These are phyloP conservation scores for Flaveria floridana DNA, from an alignment of 140 eudicot species.

Conservation along the genomic window DNA sequence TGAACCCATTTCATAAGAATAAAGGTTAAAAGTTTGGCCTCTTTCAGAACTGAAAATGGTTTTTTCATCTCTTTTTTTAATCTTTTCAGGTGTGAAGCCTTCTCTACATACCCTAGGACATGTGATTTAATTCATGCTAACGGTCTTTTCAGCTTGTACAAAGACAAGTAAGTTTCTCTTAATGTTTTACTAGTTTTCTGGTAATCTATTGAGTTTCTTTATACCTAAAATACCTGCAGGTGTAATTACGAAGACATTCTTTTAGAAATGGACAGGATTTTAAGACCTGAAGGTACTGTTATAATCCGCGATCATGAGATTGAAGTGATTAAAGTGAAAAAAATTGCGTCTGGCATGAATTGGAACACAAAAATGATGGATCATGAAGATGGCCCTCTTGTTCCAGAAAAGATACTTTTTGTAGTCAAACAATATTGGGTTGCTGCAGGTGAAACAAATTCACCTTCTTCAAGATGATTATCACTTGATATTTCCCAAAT, in stretches of 20 bases:
- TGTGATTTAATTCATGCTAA: conserved; percentile 58
- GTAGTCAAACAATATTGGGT: conserved; percentile 73
- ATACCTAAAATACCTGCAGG: conserved; percentile 30
- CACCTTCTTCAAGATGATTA: conserved; percentile 33
- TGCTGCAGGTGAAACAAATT: conserved; percentile 44
- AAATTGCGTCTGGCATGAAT: conserved; percentile 59
- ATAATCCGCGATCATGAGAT: conserved; percentile 58
- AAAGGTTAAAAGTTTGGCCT: no score
- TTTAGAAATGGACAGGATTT: conserved; percentile 67
- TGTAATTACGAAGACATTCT: conserved; percentile 61
- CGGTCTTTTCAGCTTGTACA: conserved; percentile 58
- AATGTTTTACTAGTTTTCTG: background rate
- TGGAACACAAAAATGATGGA: conserved; percentile 68
- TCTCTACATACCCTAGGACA: conserved; percentile 66
- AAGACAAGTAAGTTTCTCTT: conserved; percentile 47
- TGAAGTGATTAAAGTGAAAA: conserved; percentile 50
- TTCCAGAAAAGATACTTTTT: conserved; percentile 49
- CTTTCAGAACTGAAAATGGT: no score
- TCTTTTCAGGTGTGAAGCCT: conserved; percentile 62
- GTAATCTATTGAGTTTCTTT: background rate
- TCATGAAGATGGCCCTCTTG: conserved; percentile 67
- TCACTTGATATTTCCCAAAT: conserved; percentile 6
- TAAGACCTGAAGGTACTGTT: conserved; percentile 69
- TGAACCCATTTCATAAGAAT: background rate
- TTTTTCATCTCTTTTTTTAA: no score